Percentiles rank a stretch among this genome's conserved stretches.
These are phyloP conservation scores for Lactarius hengduanensis DNA, from an alignment of 768 basidiomycete genomes.

Conservation along the genomic window DNA sequence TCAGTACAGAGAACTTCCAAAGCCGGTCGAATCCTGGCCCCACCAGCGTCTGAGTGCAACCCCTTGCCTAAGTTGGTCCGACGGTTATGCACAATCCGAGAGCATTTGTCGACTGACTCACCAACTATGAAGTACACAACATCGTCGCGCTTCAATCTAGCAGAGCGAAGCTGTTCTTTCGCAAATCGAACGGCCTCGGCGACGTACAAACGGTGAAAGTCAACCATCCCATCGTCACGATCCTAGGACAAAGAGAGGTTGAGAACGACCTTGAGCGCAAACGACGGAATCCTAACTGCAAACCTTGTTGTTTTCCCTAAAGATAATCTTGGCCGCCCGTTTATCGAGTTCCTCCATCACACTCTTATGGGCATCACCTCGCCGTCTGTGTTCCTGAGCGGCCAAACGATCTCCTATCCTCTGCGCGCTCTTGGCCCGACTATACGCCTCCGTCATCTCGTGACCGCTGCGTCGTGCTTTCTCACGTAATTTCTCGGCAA, in stretches of 20 bases:
- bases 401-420: neutral
- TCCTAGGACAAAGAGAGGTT: conserved; percentile 4
- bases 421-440: conserved; percentile 3
- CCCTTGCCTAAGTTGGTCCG: conserved; percentile 13
- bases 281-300: neutral
- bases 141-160: neutral
- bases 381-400: neutral
- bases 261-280: neutral
- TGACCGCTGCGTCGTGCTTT: neutral
- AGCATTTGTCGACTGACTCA: neutral
- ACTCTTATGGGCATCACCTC: neutral
- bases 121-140: conserved; percentile 19
- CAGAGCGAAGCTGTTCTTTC: neutral
- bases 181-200: conserved; percentile 12
- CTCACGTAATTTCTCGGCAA: conserved; percentile 1
- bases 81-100: neutral
- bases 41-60: conserved; percentile 4
- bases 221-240: conserved; percentile 1
- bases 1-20: conserved; percentile 6
- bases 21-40: conserved; percentile 16
- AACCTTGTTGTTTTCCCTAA: conserved; percentile 22
- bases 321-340: conserved; percentile 10
- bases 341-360: conserved; percentile 1
- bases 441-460: neutral
- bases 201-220: conserved; percentile 17